These are phyloP conservation scores for Hanseniaspora nectarophila DNA, from an alignment of 805 yeast genomes.

Conservation along the genomic window DNA sequence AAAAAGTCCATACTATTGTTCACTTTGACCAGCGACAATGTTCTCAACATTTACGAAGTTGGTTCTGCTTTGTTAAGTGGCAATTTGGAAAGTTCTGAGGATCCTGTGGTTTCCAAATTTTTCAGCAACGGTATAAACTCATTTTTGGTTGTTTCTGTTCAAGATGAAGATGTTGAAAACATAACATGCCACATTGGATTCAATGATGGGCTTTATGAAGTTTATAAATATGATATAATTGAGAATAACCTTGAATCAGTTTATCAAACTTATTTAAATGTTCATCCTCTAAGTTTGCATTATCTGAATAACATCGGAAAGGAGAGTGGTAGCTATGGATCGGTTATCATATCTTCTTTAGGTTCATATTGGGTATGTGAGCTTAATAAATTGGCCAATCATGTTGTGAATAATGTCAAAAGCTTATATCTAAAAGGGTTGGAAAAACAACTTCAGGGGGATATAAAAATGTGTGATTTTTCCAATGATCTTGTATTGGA, in stretches of 20 bases:
- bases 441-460: not conserved
- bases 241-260: not conserved
- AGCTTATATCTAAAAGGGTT: not conserved
- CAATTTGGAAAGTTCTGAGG: not conserved
- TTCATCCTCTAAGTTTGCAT: not conserved
- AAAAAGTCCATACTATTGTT: not conserved
- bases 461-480: not conserved
- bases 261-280: not conserved
- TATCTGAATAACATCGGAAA: not conserved
- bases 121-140: not conserved
- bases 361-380: not conserved
- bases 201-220: conserved; percentile 7
- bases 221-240: not conserved
- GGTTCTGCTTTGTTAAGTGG: not conserved
- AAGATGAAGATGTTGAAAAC: not conserved
- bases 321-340: not conserved
- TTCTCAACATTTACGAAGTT: conserved; percentile 1
- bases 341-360: not conserved
- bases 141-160: not conserved
- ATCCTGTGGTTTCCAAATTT: conserved; percentile 1
- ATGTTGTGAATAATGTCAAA: not conserved
- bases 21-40: conserved; percentile 7
- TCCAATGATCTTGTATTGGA: conserved; percentile 6
- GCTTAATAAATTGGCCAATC: not conserved
- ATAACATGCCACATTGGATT: conserved; percentile 7